phyloP scores from a whole-genome alignment of 2,329 filamentous ascomycete species.

The Pezicula radicicola region DNA sequence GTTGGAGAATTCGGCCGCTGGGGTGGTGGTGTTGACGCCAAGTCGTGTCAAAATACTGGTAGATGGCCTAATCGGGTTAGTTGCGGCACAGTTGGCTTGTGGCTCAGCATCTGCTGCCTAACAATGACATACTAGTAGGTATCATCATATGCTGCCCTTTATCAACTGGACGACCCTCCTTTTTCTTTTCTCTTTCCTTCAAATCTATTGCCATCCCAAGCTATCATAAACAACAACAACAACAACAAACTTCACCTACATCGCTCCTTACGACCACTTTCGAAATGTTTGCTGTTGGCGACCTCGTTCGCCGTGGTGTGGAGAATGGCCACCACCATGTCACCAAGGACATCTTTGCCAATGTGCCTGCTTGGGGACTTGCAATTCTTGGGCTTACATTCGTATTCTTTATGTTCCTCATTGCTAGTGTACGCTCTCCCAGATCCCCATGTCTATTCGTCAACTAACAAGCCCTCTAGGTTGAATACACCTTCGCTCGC shows the following conservation, averaged over 20 bases:
- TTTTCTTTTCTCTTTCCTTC: not conserved
- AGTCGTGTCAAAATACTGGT: no score
- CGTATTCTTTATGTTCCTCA: slow-evolving; percentile 2
- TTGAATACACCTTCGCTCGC: slow-evolving; percentile 55
- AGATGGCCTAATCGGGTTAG: no score
- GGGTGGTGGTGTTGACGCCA: no score
- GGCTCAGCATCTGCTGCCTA: no score
- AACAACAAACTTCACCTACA: slow-evolving; percentile 3
- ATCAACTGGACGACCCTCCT: not conserved
- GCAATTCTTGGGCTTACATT: not conserved
- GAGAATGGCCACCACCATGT: no score
- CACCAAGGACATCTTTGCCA: no score
- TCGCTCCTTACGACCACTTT: not conserved
- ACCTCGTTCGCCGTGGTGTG: slow-evolving; percentile 5
- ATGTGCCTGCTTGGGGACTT: no score
- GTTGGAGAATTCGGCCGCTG: no score
- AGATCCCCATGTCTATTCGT: slow-evolving; percentile 1
- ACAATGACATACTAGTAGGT: no score
- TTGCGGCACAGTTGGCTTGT: no score
- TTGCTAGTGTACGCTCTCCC: slow-evolving; percentile 11
- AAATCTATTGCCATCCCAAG: not conserved
- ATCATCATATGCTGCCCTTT: no score
- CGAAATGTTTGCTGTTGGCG: not conserved
- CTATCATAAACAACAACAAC: not conserved
- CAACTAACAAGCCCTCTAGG: slow-evolving; percentile 25